Evolutionary conservation across 345 rosid species (phyloP).

Genomic region (Erodium maritimum): DNA sequence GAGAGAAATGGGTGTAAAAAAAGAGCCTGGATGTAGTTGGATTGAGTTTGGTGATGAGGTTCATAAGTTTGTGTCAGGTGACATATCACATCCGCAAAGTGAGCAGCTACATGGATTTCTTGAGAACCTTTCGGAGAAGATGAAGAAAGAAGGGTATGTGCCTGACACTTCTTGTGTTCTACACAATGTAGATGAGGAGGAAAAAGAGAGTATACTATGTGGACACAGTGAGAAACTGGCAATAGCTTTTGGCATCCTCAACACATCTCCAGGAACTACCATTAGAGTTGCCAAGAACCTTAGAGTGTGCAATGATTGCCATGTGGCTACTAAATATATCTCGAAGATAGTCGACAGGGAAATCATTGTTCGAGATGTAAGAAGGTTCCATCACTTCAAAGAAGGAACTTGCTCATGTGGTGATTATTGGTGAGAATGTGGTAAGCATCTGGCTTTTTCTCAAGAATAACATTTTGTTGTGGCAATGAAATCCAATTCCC

Average conservation of each 20-base stretch:
- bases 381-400: conserved; percentile 79
- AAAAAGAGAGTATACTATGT: conserved; percentile 65
- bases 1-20: conserved; percentile 69
- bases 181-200: conserved; percentile 64
- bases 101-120: conserved; percentile 44
- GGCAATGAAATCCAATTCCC: no score
- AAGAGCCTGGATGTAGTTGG: conserved; percentile 98
- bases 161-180: conserved; percentile 86
- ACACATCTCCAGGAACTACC: conserved; percentile 51
- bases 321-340: conserved; percentile 54
- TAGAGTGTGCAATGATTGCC: conserved; percentile 83
- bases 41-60: conserved; percentile 60
- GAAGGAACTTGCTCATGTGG: conserved; percentile 75
- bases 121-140: conserved; percentile 44
- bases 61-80: conserved; percentile 80
- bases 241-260: conserved; percentile 71
- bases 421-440: conserved; percentile 64
- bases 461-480: no score
- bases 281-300: conserved; percentile 87
- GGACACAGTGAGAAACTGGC: conserved; percentile 92
- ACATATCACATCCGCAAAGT: conserved; percentile 64
- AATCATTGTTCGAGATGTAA: conserved; percentile 66
- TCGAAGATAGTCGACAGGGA: conserved; percentile 62
- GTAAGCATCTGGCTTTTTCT: background rate
- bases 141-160: conserved; percentile 66